These are phyloP conservation scores for Bondarzewia mesenterica DNA, from an alignment of 1,284 basidiomycete genomes.

Conservation along the genomic window DNA sequence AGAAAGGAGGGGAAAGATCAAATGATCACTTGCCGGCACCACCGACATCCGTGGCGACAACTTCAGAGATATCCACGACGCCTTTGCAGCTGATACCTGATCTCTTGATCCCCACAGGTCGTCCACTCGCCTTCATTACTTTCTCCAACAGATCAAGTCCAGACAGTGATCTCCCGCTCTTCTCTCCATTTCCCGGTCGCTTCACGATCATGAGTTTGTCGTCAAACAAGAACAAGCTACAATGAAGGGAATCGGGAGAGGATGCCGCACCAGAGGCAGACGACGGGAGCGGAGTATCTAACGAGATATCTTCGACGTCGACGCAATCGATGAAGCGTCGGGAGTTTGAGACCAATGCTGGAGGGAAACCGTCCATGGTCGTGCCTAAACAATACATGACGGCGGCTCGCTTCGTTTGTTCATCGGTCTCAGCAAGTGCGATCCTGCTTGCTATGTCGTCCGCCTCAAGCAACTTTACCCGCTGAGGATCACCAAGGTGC, in stretches of 20 bases:
- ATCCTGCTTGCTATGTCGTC: constrained; percentile 86
- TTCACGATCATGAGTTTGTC: constrained; percentile 93
- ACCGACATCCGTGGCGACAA: constrained; percentile 81
- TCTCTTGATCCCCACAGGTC: constrained; percentile 61
- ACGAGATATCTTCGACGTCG: constrained; percentile 82
- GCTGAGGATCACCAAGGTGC: constrained; percentile 68
- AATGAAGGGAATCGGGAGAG: constrained; percentile 49
- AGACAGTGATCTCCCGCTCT: constrained; percentile 65
- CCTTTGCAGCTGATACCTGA: constrained; percentile 83
- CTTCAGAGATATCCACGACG: constrained; percentile 76
- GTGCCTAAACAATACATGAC: constrained; percentile 83
- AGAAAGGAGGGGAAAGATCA: constrained; percentile 8
- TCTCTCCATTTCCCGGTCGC: constrained; percentile 66
- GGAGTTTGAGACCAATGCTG: constrained; percentile 78
- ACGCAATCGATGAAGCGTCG: constrained; percentile 89
- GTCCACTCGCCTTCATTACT: constrained; percentile 55
- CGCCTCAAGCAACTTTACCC: constrained; percentile 79
- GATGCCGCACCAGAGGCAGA: constrained; percentile 12
- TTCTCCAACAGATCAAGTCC: constrained; percentile 81
- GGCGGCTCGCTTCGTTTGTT: constrained; percentile 83
- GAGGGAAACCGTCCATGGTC: constrained; percentile 88
- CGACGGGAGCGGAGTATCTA: constrained; percentile 41
- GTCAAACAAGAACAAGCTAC: constrained; percentile 90
- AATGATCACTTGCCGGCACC: constrained; percentile 52
- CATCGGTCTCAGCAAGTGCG: constrained; percentile 88